Percentiles rank a stretch among this genome's conserved stretches.
Conservation (phyloP, 768 basidiomycete genomes). For the Scleroderma bovista region DNA sequence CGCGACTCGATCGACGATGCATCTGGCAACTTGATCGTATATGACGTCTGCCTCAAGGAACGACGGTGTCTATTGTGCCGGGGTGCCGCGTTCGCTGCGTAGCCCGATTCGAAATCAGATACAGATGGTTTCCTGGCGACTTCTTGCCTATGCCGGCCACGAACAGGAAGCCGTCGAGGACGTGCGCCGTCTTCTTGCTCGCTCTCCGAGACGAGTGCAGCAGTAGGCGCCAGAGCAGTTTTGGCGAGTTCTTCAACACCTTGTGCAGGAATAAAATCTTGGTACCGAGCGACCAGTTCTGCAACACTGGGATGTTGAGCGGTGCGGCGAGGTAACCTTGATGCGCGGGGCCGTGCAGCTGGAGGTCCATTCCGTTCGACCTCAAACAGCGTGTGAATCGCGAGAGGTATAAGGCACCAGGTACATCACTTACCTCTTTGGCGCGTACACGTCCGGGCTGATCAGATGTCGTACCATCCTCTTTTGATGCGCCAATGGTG, state of each 20-base stretch:
- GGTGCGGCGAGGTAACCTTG: constrained; percentile 60
- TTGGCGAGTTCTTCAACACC: constrained; percentile 67
- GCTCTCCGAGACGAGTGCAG: constrained; percentile 65
- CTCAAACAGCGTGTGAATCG: constrained; percentile 15
- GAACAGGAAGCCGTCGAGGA: constrained; percentile 32
- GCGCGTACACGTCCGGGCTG: constrained; percentile 12
- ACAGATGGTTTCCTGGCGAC: constrained; percentile 51
- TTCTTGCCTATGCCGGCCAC: constrained; percentile 44
- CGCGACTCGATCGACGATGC: constrained; percentile 40
- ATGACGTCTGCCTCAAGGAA: constrained; percentile 30
- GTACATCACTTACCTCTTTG: constrained; percentile 22
- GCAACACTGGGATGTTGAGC: constrained; percentile 65
- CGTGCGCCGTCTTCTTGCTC: constrained; percentile 57
- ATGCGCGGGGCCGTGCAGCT: constrained; percentile 31
- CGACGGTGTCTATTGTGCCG: constrained; percentile 57
- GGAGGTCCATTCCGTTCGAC: constrained; percentile 18
- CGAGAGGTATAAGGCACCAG: constrained; percentile 6
- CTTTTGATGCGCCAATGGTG: constrained; percentile 61
- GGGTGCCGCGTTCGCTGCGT: constrained; percentile 89
- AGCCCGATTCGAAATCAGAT: constrained; percentile 88
- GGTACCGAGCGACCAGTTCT: constrained; percentile 79
- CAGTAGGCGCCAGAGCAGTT: constrained; percentile 58
- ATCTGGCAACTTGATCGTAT: constrained; percentile 49
- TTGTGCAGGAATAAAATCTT: constrained; percentile 68
- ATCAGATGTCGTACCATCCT: constrained; percentile 14